Evolutionary conservation across 2,329 filamentous ascomycete species (phyloP), one percentile per base, ranked within the genome.

Genomic region (Colletotrichum abscissum): DNA sequence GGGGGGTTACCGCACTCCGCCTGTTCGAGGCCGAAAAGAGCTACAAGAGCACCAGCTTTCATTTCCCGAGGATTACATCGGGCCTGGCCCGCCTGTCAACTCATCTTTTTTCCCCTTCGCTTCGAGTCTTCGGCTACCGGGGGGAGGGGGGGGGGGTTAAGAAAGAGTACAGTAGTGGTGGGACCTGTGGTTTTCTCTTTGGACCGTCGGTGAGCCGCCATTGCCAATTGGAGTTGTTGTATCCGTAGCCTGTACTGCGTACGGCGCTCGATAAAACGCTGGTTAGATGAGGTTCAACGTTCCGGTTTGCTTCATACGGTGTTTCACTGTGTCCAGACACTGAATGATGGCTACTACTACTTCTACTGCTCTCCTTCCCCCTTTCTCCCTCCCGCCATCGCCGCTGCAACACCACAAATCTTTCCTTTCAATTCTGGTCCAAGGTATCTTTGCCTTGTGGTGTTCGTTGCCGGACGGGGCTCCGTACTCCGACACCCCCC

Each of bases 1-100:
- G 33, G 11, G 33, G 12, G 33, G 33, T 49, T 52, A 52, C 11
- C 26, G 42, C 38, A 16, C 38, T 35, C 16, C 42, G 42, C 42
- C 42, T 49, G 42, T 49, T 33, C 49, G 4, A 35, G 30, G 26
- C 42, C 26, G n/a, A 30, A 52, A 33, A 49, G 59, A 52, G 60
- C 19, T 49, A 19, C 38, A 26, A 19, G 33, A 12, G 33, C 33
- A 12, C 33, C 33, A 35, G 4, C 33, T 11, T 52, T 63, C 60
- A 63, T 63, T 54, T 63, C 60, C 60, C 42, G 42, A 49, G 42
- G 42, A 49, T 49, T 49, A n/a, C 42, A 49, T 49, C 42, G 42
- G 42, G 42, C 19, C 33, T 35, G 33, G 33, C 4, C 33, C 33
- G 33, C 33, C 42, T 49, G 42, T 49, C 42, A 49, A 49, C 42